These are phyloP conservation scores for Allantophomopsis lycopodina DNA, from an alignment of 2,329 filamentous ascomycete genomes.

Conservation along the genomic window DNA sequence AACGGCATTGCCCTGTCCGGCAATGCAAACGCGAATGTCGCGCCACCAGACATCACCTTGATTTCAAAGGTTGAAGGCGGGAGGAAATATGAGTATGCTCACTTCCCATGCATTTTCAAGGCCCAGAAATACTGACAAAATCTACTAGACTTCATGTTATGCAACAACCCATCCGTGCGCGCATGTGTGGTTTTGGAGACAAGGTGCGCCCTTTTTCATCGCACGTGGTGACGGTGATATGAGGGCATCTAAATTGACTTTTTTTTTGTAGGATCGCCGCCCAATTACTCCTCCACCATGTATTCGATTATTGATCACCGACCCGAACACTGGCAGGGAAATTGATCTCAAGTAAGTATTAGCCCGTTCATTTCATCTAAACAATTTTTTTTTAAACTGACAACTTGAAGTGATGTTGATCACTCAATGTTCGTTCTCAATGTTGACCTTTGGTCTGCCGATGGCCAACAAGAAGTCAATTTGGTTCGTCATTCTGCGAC, in stretches of 20 bases:
- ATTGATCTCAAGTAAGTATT: slow-evolving; percentile 72
- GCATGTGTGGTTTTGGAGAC: slow-evolving; percentile 98
- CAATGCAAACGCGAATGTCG: too few relatives aligned
- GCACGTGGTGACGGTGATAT: background rate
- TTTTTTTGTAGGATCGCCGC: slow-evolving; percentile 57
- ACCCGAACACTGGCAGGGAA: slow-evolving; percentile 62
- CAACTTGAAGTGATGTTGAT: slow-evolving; percentile 44
- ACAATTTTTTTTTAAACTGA: slow-evolving; percentile 16
- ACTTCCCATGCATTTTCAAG: too few relatives aligned
- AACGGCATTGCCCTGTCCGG: too few relatives aligned
- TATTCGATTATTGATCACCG: slow-evolving; percentile 68
- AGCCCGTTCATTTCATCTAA: too few relatives aligned
- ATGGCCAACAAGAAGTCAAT: slow-evolving; percentile 49
- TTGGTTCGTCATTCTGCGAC: slow-evolving; percentile 51
- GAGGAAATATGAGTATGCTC: slow-evolving; percentile 15
- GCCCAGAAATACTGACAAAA: slow-evolving; percentile 9
- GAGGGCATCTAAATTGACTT: too few relatives aligned
- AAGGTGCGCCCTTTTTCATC: slow-evolving; percentile 48
- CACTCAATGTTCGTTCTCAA: slow-evolving; percentile 55
- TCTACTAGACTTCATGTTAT: slow-evolving; percentile 55
- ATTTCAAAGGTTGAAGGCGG: slow-evolving; percentile 1
- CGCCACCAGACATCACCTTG: too few relatives aligned
- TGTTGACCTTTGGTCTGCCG: slow-evolving; percentile 54
- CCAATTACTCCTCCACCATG: slow-evolving; percentile 95
- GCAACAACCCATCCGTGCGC: slow-evolving; percentile 83